phyloP scores from a whole-genome alignment of 495 filamentous ascomycete genomes.

The Bryoglossum gracile region DNA sequence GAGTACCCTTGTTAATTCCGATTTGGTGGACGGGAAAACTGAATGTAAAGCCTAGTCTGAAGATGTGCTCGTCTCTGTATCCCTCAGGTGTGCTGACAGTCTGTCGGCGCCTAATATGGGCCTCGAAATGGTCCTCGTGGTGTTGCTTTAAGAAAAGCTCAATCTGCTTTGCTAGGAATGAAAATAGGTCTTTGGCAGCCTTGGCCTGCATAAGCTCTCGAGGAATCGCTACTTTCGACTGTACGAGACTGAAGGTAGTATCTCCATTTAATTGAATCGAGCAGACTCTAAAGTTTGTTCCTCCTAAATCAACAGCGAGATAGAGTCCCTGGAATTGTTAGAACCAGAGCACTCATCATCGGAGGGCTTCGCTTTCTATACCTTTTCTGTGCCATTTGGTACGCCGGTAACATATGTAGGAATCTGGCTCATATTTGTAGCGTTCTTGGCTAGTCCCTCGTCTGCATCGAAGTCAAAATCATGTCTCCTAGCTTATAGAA shows the following conservation, averaged over 20 bases:
- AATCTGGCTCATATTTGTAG: constrained; percentile 84
- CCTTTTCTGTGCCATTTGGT: constrained; percentile 96
- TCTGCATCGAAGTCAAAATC: constrained; percentile 33
- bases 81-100: constrained; percentile 46
- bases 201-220: constrained; percentile 84
- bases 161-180: constrained; percentile 88
- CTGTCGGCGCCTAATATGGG: constrained; percentile 52
- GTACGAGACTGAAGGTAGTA: constrained; percentile 83
- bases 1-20: constrained; percentile 85
- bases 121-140: constrained; percentile 82
- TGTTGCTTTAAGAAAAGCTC: constrained; percentile 78
- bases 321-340: constrained; percentile 67
- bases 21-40: constrained; percentile 92
- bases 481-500: neutral
- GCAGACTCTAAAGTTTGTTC: constrained; percentile 97
- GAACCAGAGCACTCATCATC: neutral
- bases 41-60: constrained; percentile 94
- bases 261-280: constrained; percentile 88
- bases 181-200: constrained; percentile 80
- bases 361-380: constrained; percentile 29
- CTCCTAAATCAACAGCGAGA: constrained; percentile 91
- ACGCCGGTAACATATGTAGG: constrained; percentile 94
- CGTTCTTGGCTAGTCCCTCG: constrained; percentile 74
- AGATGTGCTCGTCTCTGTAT: constrained; percentile 60
- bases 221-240: constrained; percentile 87